phyloP scores from a whole-genome alignment of 2,329 filamentous ascomycete genomes.

The Cercospora nicotianae region DNA sequence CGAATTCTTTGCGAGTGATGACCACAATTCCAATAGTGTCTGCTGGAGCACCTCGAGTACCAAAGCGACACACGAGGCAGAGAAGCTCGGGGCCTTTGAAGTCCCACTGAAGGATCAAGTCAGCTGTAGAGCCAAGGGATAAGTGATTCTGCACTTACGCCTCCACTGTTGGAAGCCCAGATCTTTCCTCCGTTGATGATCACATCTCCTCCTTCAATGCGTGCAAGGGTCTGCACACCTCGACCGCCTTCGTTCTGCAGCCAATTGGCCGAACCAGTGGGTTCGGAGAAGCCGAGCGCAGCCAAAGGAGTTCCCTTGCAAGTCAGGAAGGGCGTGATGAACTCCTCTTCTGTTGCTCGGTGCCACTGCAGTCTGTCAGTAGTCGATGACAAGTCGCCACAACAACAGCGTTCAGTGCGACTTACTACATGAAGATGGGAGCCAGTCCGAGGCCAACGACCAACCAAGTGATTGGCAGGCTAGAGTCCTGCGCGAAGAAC shows the following conservation, averaged over 20 bases:
- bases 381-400: background rate
- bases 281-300: background rate
- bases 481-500: constrained; percentile 12
- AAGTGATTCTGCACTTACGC: background rate
- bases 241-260: background rate
- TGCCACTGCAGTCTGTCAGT: background rate
- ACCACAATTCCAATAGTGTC: background rate
- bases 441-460: constrained; percentile 1
- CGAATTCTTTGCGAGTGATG: background rate
- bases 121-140: background rate
- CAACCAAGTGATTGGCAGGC: constrained; percentile 10
- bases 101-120: background rate
- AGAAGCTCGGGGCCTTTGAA: background rate
- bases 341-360: background rate
- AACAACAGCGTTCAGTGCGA: too few species aligned
- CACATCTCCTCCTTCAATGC: background rate
- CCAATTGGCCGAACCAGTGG: background rate
- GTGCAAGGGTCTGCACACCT: background rate
- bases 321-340: background rate
- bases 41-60: background rate
- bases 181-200: background rate
- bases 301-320: background rate
- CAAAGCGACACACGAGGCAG: background rate
- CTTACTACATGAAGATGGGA: constrained; percentile 11
- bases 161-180: background rate